Conservation (phyloP, 2,329 filamentous ascomycete genomes). For the Alternaria solani region DNA sequence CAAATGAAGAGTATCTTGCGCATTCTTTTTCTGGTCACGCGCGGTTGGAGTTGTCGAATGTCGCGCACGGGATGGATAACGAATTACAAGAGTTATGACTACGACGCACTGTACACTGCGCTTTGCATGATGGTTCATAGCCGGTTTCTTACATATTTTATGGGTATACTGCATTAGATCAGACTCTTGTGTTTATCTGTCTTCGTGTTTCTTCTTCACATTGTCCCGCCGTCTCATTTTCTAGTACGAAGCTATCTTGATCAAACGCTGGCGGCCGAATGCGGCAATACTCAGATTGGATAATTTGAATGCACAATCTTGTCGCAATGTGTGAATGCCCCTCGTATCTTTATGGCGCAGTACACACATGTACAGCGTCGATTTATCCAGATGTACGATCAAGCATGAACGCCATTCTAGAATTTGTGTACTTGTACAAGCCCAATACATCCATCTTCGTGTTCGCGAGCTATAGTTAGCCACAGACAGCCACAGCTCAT, state of each 20-base stretch:
- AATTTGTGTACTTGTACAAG: not conserved
- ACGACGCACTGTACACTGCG: not conserved
- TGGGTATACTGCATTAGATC: not conserved
- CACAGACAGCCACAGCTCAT: not conserved
- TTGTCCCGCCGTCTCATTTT: not conserved
- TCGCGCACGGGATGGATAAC: not conserved
- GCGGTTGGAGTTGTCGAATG: not conserved
- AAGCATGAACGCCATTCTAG: not conserved
- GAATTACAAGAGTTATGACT: not conserved
- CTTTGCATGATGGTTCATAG: not conserved
- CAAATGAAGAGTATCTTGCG: not conserved
- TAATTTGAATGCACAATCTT: not conserved
- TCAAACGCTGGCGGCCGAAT: not conserved
- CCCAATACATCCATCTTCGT: not conserved
- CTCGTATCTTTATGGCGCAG: not conserved
- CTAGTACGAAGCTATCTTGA: not conserved
- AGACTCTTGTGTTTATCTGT: not conserved
- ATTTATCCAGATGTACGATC: not conserved
- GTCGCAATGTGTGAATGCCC: not conserved
- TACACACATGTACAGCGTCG: not conserved
- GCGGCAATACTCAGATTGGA: not conserved
- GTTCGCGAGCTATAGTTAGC: slow-evolving; percentile 2
- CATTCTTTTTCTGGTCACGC: not conserved
- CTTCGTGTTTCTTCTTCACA: not conserved
- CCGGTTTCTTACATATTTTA: not conserved